phyloP scores from a whole-genome alignment of 352 stramenopile genomes.

The Pythium rishiriense region DNA sequence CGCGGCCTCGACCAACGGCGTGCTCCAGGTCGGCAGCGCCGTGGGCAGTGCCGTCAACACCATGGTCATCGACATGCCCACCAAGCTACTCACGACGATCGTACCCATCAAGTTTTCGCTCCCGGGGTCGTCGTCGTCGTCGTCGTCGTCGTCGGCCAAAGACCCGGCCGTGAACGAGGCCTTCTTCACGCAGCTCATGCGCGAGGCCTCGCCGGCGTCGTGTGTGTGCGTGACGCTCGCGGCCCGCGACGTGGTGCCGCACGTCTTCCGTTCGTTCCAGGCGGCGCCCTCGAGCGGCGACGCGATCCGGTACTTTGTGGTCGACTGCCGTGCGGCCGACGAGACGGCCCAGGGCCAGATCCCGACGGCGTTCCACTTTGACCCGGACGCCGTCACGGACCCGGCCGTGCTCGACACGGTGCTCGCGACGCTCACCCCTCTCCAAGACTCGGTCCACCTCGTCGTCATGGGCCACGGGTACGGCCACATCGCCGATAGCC shows the following conservation, averaged over 20 bases:
- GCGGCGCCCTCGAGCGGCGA: conserved; percentile 27
- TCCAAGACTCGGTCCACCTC: conserved; percentile 71
- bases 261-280: conserved; percentile 75
- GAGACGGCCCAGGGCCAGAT: conserved; percentile 54
- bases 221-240: conserved; percentile 62
- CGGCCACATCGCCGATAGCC: conserved; percentile 57
- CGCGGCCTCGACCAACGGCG: conserved; percentile 60
- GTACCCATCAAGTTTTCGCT: conserved; percentile 30
- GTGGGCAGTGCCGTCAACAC: conserved; percentile 38
- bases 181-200: conserved; percentile 60
- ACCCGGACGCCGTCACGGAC: conserved; percentile 64
- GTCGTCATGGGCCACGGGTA: conserved; percentile 83
- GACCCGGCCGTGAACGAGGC: conserved; percentile 37
- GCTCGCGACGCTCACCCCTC: conserved; percentile 57
- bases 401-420: conserved; percentile 56
- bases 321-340: conserved; percentile 64
- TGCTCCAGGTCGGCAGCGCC: conserved; percentile 49
- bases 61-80: conserved; percentile 70
- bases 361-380: conserved; percentile 77
- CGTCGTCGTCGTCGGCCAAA: conserved; percentile 15
- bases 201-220: conserved; percentile 43
- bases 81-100: conserved; percentile 55
- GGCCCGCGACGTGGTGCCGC: conserved; percentile 59
- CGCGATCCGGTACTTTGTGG: conserved; percentile 72
- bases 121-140: neutral